Percentiles rank a stretch among this genome's conserved stretches.
Conservation (phyloP, 2,329 filamentous ascomycete species). For the Paecilomyces niveus region DNA sequence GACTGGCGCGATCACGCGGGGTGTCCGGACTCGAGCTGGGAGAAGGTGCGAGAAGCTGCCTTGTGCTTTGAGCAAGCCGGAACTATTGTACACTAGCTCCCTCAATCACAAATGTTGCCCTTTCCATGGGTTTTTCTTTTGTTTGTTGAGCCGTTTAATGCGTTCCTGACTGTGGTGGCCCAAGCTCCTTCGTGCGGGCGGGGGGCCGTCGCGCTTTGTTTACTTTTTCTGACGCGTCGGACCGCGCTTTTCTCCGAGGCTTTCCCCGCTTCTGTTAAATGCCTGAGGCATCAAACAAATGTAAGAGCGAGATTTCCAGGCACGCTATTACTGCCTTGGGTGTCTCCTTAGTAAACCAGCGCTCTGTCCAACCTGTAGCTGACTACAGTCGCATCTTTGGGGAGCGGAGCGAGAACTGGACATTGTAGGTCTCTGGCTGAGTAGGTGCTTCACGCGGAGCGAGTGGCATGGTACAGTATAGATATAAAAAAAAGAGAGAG, state of each 20-base stretch:
- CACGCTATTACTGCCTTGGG: neutral
- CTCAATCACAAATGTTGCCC: neutral
- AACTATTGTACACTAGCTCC: conserved; percentile 20
- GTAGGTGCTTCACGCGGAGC: neutral
- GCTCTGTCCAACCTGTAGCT: neutral
- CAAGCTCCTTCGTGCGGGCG: neutral
- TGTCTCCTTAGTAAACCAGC: neutral
- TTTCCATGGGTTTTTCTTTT: neutral
- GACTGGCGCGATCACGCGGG: conserved; percentile 1
- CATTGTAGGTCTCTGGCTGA: neutral
- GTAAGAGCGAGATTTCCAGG: neutral
- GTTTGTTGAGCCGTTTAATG: neutral
- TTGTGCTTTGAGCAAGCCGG: conserved; percentile 7
- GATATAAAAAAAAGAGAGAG: too few relatives aligned
- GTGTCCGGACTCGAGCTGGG: neutral
- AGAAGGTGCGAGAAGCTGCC: conserved; percentile 12
- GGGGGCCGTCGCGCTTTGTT: neutral
- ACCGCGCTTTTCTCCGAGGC: neutral
- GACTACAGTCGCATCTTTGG: neutral
- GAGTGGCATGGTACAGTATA: too few relatives aligned
- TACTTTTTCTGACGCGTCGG: neutral
- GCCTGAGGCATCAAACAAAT: neutral
- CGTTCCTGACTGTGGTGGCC: neutral
- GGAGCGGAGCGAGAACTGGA: neutral
- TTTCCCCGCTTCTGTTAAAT: too few relatives aligned